phyloP scores from a whole-genome alignment of 176 grass and related monocot species.

The Aegilops umbellulata region DNA sequence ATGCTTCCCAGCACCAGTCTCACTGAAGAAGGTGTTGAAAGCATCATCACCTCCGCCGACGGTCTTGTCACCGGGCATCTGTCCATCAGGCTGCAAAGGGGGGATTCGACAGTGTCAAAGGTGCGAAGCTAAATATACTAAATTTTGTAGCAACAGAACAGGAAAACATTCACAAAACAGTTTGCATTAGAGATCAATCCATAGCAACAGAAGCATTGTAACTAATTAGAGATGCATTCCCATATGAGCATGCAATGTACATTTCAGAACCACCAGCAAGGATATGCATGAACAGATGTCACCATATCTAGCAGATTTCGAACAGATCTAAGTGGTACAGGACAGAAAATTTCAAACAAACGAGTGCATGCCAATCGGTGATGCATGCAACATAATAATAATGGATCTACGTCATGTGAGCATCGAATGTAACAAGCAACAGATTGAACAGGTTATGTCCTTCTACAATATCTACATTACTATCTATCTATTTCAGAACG shows the following conservation, averaged over 20 bases:
- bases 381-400: neutral
- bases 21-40: constrained; percentile 80
- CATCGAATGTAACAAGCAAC: neutral
- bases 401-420: neutral
- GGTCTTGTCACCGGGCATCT: constrained; percentile 64
- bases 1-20: constrained; percentile 69
- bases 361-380: neutral
- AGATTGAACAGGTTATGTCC: neutral
- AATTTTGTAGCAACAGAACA: neutral
- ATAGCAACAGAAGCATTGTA: neutral
- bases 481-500: neutral
- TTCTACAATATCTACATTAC: neutral
- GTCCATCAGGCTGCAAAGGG: constrained; percentile 45
- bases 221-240: neutral
- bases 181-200: neutral
- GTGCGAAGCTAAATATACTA: neutral
- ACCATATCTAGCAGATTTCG: neutral
- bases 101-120: neutral
- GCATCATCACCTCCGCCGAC: constrained; percentile 64
- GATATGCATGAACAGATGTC: neutral
- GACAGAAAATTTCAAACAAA: too few species aligned
- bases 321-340: neutral
- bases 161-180: neutral
- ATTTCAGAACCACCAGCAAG: neutral
- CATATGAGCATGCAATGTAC: neutral